Evolutionary conservation across 805 yeast genomes (phyloP).

Genomic region (Cyberlindnera galapagoensis): DNA sequence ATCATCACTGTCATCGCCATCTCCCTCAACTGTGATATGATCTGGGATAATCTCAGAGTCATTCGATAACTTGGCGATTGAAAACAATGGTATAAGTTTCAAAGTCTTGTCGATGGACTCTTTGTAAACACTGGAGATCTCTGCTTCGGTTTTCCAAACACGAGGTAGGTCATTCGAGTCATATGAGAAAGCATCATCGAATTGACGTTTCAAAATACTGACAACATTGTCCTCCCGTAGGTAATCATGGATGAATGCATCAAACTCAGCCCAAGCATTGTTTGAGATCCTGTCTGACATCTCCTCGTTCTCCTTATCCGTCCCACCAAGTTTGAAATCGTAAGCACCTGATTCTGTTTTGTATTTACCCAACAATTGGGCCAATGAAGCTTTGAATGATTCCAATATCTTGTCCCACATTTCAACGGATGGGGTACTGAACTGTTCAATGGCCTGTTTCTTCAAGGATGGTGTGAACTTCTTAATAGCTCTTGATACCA

Average conservation of each 20-base stretch:
- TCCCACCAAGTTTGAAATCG: constrained; percentile 61
- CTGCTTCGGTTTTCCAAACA: constrained; percentile 68
- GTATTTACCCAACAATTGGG: constrained; percentile 27
- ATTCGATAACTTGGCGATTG: constrained; percentile 43
- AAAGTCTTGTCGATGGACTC: constrained; percentile 55
- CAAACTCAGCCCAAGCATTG: constrained; percentile 61
- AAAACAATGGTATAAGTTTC: constrained; percentile 48
- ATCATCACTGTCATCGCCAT: constrained; percentile 34
- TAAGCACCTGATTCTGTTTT: constrained; percentile 24
- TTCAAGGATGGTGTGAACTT: constrained; percentile 40
- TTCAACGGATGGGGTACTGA: constrained; percentile 42
- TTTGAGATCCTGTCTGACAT: constrained; percentile 40
- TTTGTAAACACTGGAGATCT: constrained; percentile 61
- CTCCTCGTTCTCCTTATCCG: constrained; percentile 33
- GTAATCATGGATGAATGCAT: constrained; percentile 51
- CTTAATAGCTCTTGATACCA: constrained; percentile 40
- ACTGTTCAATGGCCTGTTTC: constrained; percentile 41
- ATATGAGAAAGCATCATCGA: constrained; percentile 78
- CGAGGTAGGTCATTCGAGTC: constrained; percentile 79
- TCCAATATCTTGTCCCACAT: constrained; percentile 57
- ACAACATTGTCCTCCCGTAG: constrained; percentile 62
- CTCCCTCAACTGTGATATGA: constrained; percentile 35
- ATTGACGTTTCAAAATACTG: constrained; percentile 63
- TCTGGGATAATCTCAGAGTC: constrained; percentile 58
- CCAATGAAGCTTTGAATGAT: constrained; percentile 34